A percentile compares a stretch with the other conserved stretches of the same genome.
Conservation (phyloP, 2,329 filamentous ascomycete genomes). For the Lecanoromycetidae sp. region DNA sequence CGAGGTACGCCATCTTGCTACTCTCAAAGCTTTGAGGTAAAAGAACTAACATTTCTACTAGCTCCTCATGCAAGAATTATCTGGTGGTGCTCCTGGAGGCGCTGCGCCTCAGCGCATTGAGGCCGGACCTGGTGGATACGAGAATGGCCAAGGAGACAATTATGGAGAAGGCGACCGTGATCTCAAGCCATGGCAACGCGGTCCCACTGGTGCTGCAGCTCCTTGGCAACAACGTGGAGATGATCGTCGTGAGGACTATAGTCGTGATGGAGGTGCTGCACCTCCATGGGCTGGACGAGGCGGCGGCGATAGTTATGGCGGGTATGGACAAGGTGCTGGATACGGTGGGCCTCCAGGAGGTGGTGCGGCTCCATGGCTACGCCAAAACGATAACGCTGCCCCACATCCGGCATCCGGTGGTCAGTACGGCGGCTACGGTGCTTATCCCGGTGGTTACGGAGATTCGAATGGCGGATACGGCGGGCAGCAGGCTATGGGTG, state of each 20-base stretch:
- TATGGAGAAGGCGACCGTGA: slow-evolving; percentile 35
- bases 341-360: slow-evolving; percentile 29
- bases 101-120: slow-evolving; percentile 70
- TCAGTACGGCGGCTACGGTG: slow-evolving; percentile 46
- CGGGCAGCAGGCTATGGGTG: slow-evolving; percentile 35
- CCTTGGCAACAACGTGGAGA: slow-evolving; percentile 58
- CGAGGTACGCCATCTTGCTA: slow-evolving; percentile 50
- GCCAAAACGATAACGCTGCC: slow-evolving; percentile 36
- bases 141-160: slow-evolving; percentile 33
- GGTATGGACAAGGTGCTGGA: slow-evolving; percentile 32
- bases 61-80: slow-evolving; percentile 97
- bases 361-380: slow-evolving; percentile 49
- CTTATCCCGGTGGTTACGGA: slow-evolving; percentile 36
- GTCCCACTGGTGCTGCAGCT: slow-evolving; percentile 69
- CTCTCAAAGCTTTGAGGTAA: neutral
- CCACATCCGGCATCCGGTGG: slow-evolving; percentile 30
- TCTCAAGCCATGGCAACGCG: slow-evolving; percentile 78
- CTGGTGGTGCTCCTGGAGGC: slow-evolving; percentile 53
- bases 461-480: slow-evolving; percentile 31
- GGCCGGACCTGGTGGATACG: slow-evolving; percentile 58
- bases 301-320: slow-evolving; percentile 32
- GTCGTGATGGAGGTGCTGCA: slow-evolving; percentile 28
- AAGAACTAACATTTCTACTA: slow-evolving; percentile 27
- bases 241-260: slow-evolving; percentile 40
- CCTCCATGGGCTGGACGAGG: slow-evolving; percentile 27